Evolutionary conservation across 345 rosid genomes (phyloP), one percentile per base, ranked within the genome.

Genomic region (Linum tenue): DNA sequence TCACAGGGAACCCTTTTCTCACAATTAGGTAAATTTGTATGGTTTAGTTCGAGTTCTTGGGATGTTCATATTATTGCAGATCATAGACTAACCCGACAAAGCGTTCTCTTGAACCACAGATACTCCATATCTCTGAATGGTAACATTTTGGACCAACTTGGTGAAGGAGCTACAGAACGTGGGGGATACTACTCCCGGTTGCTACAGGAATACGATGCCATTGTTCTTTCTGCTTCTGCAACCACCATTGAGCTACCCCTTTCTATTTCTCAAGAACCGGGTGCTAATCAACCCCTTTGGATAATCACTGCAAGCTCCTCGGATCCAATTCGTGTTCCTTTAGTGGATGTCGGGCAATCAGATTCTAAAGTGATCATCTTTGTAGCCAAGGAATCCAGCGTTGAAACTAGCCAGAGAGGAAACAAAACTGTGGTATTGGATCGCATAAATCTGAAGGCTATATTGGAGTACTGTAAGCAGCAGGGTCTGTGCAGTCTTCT

Each of bases 141-240:
- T 48, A 72, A 76, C 43, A 36, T 79, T 60, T 55, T 78, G 1
- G 76, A 87, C 70, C 78, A 79, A 76, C 83, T 85, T 15, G 96
- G 96, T 14, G 86, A 81, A 71, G 84, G 87, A 56, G 88, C 67
- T 37, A 39, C 65, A 0, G 73, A 76, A 65, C 12, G 39, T 56
- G 88, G 90, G 70, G 94, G 98, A 58, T 83, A 86, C 82, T 85
- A 86, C 82, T 86, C 84, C 22, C 76, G 73, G 71, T 66, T 92
- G 70, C 76, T 85, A 60, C 92, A 84, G 65, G 88, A 94, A 75
- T 84, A 85, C n/a, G 86, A 92, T 66, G 95, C 81, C 15, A 36
- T 90, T 15, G 72, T 92, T 62, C 62, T 83, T 66, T 85, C 92
- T 1, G 63, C 86, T 36, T 78, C 85, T 31, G 72, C 82, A 15